Percentiles rank a stretch among this genome's conserved stretches.
These are phyloP conservation scores for Phyllostachys edulis DNA, from an alignment of 176 grass and related monocot genomes.

Conservation along the genomic window DNA sequence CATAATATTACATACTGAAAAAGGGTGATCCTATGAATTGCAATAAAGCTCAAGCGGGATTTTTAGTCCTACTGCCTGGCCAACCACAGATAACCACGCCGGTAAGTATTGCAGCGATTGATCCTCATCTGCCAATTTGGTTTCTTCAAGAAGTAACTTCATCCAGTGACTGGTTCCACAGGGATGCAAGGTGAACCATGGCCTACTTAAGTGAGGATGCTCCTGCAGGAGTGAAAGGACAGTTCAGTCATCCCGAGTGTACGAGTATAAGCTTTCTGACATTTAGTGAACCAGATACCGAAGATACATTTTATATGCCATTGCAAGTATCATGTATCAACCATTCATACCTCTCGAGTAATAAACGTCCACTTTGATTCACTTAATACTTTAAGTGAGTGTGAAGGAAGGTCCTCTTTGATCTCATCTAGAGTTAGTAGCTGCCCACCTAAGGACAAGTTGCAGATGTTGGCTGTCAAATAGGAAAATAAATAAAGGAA, in stretches of 20 bases:
- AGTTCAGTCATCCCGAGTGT: background rate
- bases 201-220: slow-evolving; percentile 78
- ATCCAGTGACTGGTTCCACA: slow-evolving; percentile 90
- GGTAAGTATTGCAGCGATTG: slow-evolving; percentile 54
- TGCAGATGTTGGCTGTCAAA: slow-evolving; percentile 18
- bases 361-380: slow-evolving; percentile 95
- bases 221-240: slow-evolving; percentile 52
- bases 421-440: slow-evolving; percentile 63
- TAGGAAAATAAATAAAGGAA: background rate
- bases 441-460: slow-evolving; percentile 62
- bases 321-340: background rate
- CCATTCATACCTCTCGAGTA: slow-evolving; percentile 68
- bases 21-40: slow-evolving; percentile 31
- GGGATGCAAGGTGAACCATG: slow-evolving; percentile 89
- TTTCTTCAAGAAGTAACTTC: slow-evolving; percentile 60
- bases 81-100: slow-evolving; percentile 77
- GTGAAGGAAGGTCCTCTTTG: slow-evolving; percentile 57
- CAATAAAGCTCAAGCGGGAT: slow-evolving; percentile 64
- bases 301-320: background rate
- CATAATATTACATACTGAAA: background rate
- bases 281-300: background rate
- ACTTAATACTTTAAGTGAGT: slow-evolving; percentile 46
- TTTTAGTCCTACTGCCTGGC: slow-evolving; percentile 74
- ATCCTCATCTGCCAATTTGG: slow-evolving; percentile 4
- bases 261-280: background rate